A percentile compares a stretch with the other conserved stretches of the same genome.
These are phyloP conservation scores for Tylopilus sp. DNA, from an alignment of 1,284 basidiomycete species.

Conservation along the genomic window DNA sequence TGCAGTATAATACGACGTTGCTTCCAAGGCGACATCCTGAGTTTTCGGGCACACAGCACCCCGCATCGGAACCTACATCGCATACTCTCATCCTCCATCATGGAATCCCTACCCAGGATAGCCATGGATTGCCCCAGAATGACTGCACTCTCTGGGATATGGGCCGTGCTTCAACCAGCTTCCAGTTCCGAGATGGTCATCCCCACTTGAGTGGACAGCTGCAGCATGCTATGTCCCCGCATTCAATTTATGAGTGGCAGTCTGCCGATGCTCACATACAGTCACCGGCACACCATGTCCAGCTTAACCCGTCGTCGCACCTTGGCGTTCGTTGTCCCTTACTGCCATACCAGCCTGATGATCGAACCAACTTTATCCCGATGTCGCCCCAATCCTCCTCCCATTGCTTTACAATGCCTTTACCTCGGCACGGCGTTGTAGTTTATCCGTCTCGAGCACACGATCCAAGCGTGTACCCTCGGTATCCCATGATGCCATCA, in stretches of 20 bases:
- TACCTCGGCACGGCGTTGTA: slow-evolving; percentile 1
- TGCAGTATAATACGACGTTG: not conserved
- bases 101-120: not conserved
- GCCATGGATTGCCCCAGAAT: not conserved
- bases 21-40: not conserved
- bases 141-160: slow-evolving; percentile 5
- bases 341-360: slow-evolving; percentile 6
- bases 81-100: not conserved
- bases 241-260: slow-evolving; percentile 10
- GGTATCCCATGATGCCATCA: slow-evolving; percentile 3
- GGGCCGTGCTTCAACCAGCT: not conserved
- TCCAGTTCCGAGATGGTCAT: not conserved
- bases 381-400: not conserved
- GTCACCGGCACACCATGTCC: not conserved
- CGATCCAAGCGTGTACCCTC: not conserved
- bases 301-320: not conserved
- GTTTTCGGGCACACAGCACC: not conserved
- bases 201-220: slow-evolving; percentile 4
- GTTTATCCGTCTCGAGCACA: not conserved
- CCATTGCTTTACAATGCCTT: not conserved
- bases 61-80: not conserved
- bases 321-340: not conserved
- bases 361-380: not conserved
- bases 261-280: slow-evolving; percentile 1
- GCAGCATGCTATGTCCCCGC: not conserved